Evolutionary conservation across 1,284 basidiomycete genomes (phyloP), one percentile per base, ranked within the genome.

Genomic region (Puccinia coronata): DNA sequence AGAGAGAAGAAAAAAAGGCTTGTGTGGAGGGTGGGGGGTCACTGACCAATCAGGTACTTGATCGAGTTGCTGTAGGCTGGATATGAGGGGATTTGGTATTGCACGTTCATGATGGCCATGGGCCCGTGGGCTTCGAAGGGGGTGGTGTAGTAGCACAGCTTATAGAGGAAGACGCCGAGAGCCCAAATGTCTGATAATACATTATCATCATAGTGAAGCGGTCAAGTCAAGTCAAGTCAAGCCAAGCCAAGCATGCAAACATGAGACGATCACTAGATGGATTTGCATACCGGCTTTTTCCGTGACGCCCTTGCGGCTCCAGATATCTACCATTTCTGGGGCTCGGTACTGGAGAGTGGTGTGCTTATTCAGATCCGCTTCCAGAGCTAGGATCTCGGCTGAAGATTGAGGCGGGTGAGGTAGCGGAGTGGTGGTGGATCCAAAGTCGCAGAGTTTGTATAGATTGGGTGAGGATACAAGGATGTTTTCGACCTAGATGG

Each of bases 361-460:
- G 86, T 96, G 93, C 84, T 92, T 90, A 86, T 98, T 97, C 69
- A 99, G 89, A 86, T 99, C 96, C 36, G 92, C 90, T 85, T 98
- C 96, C 14, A 98, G 89, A 9, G 90, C 90, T 69, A 93, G 91
- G 71, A 98, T 92, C 86, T 96, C 94, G 82, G 92, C 90, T 73
- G 90, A 91, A 41, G 89, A 91, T 9, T 91, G 88, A 23, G 94
- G 93, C 11, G 93, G 89, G 80, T 90, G 89, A 9, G 88, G 85
- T 20, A 91, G 88, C 2, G 95, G 91, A 0, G 91, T 90, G 0
- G 92, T 92, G 2, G 96, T 93, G 36, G 95, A 97, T 59, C 97
- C 97, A 87, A 99, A 99, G 86, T 99, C 97, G 86, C 97, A 99
- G 20, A 99, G 89, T 87, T 99, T 99, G 90, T 92, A 99, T 1